A percentile compares a stretch with the other conserved stretches of the same genome.
phyloP scores from a whole-genome alignment of 768 basidiomycete species.

The Boletus subparvulus region DNA sequence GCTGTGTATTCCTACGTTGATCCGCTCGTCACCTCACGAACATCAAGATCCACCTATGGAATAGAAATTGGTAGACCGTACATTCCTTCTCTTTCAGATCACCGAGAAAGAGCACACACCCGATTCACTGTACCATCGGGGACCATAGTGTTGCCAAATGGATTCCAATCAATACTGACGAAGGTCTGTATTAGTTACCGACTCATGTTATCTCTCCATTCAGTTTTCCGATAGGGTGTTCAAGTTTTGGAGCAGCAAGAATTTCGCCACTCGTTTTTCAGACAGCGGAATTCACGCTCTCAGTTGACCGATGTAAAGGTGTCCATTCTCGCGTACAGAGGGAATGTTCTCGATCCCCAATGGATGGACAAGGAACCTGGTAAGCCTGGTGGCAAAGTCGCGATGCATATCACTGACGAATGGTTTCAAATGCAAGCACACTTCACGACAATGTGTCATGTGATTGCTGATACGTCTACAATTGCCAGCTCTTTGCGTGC shows the following conservation, averaged over 20 bases:
- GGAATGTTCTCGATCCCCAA: neutral
- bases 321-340: conserved; percentile 18
- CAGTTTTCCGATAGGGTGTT: conserved; percentile 5
- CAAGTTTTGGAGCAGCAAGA: conserved; percentile 23
- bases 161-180: conserved; percentile 38
- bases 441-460: conserved; percentile 13
- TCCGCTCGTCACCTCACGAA: conserved; percentile 43
- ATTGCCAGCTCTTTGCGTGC: neutral
- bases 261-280: conserved; percentile 13
- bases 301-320: neutral
- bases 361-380: conserved; percentile 19
- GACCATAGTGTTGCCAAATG: conserved; percentile 26
- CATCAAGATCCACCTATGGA: conserved; percentile 43
- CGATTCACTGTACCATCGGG: conserved; percentile 30
- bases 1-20: conserved; percentile 41
- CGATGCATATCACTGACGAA: neutral
- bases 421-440: neutral
- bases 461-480: conserved; percentile 10
- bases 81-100: conserved; percentile 33
- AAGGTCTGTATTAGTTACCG: conserved; percentile 18
- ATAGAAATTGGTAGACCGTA: conserved; percentile 29
- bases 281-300: neutral
- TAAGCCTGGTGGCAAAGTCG: neutral
- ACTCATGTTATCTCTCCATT: neutral
- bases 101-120: conserved; percentile 31